phyloP scores from a whole-genome alignment of 306 rosid genomes.

The Styphnolobium japonicum region DNA sequence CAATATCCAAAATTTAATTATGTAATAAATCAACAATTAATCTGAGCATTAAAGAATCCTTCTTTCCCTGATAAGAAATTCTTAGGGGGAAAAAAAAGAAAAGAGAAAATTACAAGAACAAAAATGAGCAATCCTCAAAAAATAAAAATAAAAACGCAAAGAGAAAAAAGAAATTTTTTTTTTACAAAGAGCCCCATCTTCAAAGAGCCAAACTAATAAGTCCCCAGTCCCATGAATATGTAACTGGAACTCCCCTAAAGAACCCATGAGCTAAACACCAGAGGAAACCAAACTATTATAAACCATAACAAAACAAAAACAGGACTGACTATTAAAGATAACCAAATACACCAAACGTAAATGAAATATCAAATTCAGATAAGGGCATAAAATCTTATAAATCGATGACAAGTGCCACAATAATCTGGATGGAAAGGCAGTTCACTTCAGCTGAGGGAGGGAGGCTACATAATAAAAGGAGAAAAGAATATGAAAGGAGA shows the following conservation, averaged over 20 bases:
- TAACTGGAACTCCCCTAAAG: background rate
- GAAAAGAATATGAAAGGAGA: conserved; percentile 5
- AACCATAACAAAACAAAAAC: background rate
- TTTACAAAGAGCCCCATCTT: background rate
- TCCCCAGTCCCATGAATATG: background rate
- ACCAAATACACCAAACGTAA: background rate
- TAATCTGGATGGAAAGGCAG: background rate
- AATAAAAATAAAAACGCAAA: background rate
- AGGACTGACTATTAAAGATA: background rate
- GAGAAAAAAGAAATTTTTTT: too few relatives aligned
- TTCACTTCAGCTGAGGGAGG: background rate
- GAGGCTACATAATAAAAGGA: conserved; percentile 4
- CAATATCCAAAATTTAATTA: conserved; percentile 10
- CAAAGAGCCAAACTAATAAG: background rate
- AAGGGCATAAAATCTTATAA: background rate
- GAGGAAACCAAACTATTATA: conserved; percentile 11
- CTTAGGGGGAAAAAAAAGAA: background rate
- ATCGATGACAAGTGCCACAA: background rate
- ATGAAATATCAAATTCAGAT: background rate
- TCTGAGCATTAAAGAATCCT: background rate
- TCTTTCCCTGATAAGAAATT: background rate
- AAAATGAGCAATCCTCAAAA: background rate
- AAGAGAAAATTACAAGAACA: background rate
- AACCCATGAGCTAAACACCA: background rate
- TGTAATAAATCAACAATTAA: background rate